These are phyloP conservation scores for Hippophae tibetana DNA, from an alignment of 306 rosid genomes.

Conservation along the genomic window DNA sequence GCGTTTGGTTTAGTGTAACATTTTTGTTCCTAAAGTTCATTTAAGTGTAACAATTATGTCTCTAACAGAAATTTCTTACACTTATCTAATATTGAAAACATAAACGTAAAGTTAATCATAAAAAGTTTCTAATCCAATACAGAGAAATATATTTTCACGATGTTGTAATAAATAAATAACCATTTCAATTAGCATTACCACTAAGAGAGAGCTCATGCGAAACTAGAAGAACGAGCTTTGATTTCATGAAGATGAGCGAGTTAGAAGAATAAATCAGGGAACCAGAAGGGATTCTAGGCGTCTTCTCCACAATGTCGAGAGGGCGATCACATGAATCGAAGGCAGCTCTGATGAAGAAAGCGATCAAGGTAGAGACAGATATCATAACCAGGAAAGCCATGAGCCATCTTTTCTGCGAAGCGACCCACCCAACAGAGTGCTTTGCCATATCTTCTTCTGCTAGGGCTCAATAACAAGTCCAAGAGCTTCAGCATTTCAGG, in stretches of 20 bases:
- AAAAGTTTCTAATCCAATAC: too few species aligned
- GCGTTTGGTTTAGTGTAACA: too few species aligned
- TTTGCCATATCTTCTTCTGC: conserved; percentile 16
- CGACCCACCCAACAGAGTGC: conserved; percentile 28
- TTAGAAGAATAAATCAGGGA: conserved; percentile 20
- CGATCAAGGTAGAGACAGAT: conserved; percentile 30
- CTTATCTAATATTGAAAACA: too few species aligned
- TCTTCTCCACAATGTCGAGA: conserved; percentile 14
- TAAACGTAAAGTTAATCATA: too few species aligned
- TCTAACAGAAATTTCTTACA: too few species aligned
- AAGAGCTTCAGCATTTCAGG: conserved; percentile 16
- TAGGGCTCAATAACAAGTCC: not conserved
- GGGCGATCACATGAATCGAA: conserved; percentile 41
- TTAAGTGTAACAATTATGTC: too few species aligned
- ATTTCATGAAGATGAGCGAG: conserved; percentile 66
- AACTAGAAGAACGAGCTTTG: conserved; percentile 78
- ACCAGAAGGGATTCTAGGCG: conserved; percentile 13
- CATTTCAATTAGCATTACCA: conserved; percentile 24
- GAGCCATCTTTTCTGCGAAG: conserved; percentile 30
- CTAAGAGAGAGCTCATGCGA: conserved; percentile 83
- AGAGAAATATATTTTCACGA: too few species aligned
- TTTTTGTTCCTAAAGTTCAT: too few species aligned
- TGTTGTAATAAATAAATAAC: not conserved
- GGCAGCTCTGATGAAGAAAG: conserved; percentile 42
- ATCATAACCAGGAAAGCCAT: conserved; percentile 27